Evolutionary conservation across 1,284 basidiomycete species (phyloP), one percentile per base, ranked within the genome.

Genomic region (Peniophora sp.): DNA sequence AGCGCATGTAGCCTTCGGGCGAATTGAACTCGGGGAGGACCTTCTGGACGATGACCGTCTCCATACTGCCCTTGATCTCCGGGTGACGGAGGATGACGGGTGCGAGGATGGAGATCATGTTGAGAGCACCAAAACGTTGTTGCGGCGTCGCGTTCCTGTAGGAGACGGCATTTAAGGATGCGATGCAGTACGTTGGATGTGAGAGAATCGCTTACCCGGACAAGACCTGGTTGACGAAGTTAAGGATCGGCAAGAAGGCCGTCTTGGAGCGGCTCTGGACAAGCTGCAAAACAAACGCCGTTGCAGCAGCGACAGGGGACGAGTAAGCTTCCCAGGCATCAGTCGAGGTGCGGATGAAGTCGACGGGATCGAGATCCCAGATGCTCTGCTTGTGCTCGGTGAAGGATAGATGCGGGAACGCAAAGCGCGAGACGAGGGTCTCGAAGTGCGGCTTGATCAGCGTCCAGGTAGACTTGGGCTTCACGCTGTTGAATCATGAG

Each of bases 341-440:
- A 88, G 58, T 3, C 49, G 79, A 78, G 50, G 76, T 72, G 15
- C 88, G 79, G 51, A 90, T 70, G 60, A 88, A 93, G 54, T 93
- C 90, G 27, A 88, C 72, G 2, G 89, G 87, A 61, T 94, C 91
- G 15, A 69, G 69, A 53, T 83, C 76, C 86, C 90, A 94, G 14
- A 85, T 70, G 47, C 81, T 74, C 58, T 82, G 73, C 61, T 83
- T 83, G 0, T 74, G 67, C 10, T 79, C 68, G 18, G 80, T 87
- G 69, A 92, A 91, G 34, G 81, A 85, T 18, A 93, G 74, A 58
- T 89, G 85, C n/a, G 91, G 89, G 72, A 92, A 93, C 8, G 88
- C 81, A 59, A 92, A 91, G 36, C 73, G 76, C 12, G 84, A 80
- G 15, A 92, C 78, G 3, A 94, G 76, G 3, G 69, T 79, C 60